Base-by-base conservation (phyloP, 2,329 filamentous ascomycete species). In the Geoglossum cookeanum region DNA sequence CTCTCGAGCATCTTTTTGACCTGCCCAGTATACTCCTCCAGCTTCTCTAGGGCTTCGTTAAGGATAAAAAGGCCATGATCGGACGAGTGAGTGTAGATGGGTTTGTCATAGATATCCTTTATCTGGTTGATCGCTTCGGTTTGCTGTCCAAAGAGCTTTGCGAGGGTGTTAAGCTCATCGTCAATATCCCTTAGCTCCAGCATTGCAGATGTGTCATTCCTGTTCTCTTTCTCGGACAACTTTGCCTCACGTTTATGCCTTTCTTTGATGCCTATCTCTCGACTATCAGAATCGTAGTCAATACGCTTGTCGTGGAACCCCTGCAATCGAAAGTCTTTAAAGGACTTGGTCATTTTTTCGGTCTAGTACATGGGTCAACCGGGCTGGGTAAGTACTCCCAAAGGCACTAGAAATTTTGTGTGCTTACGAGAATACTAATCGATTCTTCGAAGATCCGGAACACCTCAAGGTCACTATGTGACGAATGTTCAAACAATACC, bases 371-470 rank as follows among this genome's bases (percentile, higher is more conserved):
- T 22, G 22, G 22, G 22, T 22, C 22, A 22, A 22, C 22, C 22
- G 22, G 22, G 22, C 22, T 22, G 22, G 22, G 22, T 22, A 22
- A 22, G 22, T 22, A 22, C 22, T 22, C 22, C 22, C 22, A 22
- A 22, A 22, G 33, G 0, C 30, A 33, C 22, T 8, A 4, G 3
- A 1, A 8, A 2, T 6, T 8, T 5, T 7, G n/a, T 0, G 8
- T 0, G 58, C 70, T 51, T 65, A 81, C 79, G 60, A 83, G 63
- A 27, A 82, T 76, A 11, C 79, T 80, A 35, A 84, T 79, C 4
- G 79, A 80, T 60, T 84, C 80, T 61, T 83, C 79, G 52, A 84
- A 83, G 0, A 84, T 79, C 1, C 79, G 75, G 58, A 83, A 80
- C 0, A 83, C 72, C 59, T 84, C 78, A 0, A 84, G 68, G 52